phyloP scores from a whole-genome alignment of 2,329 filamentous ascomycete genomes.

The Podosphaera xanthii region DNA sequence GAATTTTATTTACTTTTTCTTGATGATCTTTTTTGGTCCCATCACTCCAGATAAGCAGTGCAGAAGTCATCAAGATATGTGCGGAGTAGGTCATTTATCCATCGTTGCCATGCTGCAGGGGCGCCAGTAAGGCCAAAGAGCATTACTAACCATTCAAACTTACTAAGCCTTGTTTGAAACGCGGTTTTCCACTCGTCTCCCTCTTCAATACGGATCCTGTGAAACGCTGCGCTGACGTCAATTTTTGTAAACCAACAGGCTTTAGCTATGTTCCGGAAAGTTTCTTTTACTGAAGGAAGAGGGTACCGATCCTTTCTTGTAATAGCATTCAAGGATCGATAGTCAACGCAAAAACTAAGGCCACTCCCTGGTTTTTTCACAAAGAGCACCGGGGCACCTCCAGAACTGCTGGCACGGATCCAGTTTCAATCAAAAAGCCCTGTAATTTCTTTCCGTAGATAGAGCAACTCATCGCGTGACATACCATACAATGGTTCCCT shows the following conservation, averaged over 20 bases:
- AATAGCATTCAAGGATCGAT: no score
- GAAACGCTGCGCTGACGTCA: no score
- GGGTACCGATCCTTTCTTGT: not conserved
- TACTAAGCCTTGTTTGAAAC: not conserved
- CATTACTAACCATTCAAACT: conserved; percentile 1
- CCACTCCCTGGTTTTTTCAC: no score
- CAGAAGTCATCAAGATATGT: not conserved
- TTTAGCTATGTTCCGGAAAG: not conserved
- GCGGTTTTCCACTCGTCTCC: no score
- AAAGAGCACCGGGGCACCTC: not conserved
- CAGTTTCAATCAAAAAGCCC: not conserved
- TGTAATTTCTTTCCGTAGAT: not conserved
- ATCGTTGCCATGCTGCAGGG: not conserved
- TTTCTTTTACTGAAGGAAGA: not conserved
- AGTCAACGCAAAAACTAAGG: no score
- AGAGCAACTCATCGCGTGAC: not conserved
- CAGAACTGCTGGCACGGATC: not conserved
- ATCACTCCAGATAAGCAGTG: not conserved
- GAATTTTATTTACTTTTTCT: not conserved
- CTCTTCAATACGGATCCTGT: no score
- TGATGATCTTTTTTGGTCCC: not conserved
- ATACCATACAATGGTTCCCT: no score
- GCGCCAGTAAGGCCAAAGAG: not conserved
- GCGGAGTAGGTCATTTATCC: not conserved
- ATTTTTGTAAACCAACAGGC: not conserved